phyloP scores from a whole-genome alignment of 1,284 basidiomycete species.

The Anthracocystis setariae region DNA sequence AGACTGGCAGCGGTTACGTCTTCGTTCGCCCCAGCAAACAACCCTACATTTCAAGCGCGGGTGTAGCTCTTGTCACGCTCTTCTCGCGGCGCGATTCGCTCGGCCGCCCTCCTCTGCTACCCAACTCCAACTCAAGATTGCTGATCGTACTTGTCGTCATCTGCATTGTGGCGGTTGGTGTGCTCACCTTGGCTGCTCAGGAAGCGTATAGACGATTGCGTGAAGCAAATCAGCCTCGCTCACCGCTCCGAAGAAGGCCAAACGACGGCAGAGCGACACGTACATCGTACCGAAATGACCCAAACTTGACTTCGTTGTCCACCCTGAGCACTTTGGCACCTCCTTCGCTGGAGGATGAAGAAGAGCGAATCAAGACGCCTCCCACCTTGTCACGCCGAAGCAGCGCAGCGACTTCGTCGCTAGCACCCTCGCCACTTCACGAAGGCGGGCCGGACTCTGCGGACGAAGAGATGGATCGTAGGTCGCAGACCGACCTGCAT shows the following conservation, averaged over 20 bases:
- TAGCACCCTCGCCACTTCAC: slow-evolving; percentile 16
- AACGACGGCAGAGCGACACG: slow-evolving; percentile 23
- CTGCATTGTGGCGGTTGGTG: slow-evolving; percentile 42
- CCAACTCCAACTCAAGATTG: slow-evolving; percentile 46
- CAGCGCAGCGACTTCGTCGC: slow-evolving; percentile 30
- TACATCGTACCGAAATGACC: slow-evolving; percentile 22
- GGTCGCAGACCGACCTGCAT: slow-evolving; percentile 27
- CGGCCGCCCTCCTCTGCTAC: slow-evolving; percentile 43
- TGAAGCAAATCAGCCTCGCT: slow-evolving; percentile 21
- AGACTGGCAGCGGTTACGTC: slow-evolving; percentile 44
- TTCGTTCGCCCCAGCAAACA: slow-evolving; percentile 25
- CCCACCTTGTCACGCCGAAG: slow-evolving; percentile 38
- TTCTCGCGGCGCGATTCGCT: slow-evolving; percentile 35
- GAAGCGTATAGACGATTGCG: slow-evolving; percentile 26
- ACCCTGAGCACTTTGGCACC: slow-evolving; percentile 4
- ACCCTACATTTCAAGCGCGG: slow-evolving; percentile 17
- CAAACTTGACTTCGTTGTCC: slow-evolving; percentile 18
- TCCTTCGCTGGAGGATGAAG: slow-evolving; percentile 43
- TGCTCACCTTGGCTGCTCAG: slow-evolving; percentile 35
- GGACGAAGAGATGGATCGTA: slow-evolving; percentile 29
- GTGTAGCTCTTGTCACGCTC: slow-evolving; percentile 28
- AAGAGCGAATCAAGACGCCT: slow-evolving; percentile 43
- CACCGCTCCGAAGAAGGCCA: slow-evolving; percentile 33
- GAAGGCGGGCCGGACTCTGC: slow-evolving; percentile 25
- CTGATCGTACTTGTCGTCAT: slow-evolving; percentile 41